Base-by-base conservation (phyloP, 495 filamentous ascomycete species). In the Xylaria longipes region DNA sequence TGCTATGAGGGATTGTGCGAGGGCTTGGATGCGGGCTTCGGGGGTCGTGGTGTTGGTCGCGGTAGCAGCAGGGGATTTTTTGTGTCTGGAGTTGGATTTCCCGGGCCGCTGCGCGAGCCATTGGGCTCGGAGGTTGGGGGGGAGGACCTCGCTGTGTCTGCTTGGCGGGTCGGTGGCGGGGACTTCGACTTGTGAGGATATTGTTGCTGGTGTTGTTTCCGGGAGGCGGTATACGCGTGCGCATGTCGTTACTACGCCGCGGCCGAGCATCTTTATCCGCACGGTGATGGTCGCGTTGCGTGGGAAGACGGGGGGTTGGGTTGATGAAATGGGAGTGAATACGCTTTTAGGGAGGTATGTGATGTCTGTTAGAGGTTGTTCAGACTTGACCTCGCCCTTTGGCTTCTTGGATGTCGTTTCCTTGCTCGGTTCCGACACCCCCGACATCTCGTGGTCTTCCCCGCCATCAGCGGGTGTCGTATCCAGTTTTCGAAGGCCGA, bases 1-100 rank as follows among this genome's bases (percentile, higher is more conserved):
- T 9, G 46, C 61, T 39, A 89, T 68, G 9, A 93, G 82, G 4
- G 86, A 85, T 45, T 82, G 79, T 5, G 89, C 89, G 14, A 92
- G 80, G 12, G 81, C 72, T 31, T 77, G 84, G 74, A 88, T 87
- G 4, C 84, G 84, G 1, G 80, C 79, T 68, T 87, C 82, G 64
- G 70, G 63, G 78, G 80, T 43, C 60, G 72, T 73, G 68, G 73
- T 25, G 60, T n/a, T n/a, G n/a, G n/a, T n/a, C n/a, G 29, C 11
- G 31, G 17, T n/a, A 61, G 20, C 17, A 63, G 73, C 71, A 57
- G 76, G 82, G 56, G 60, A 25, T 12, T 63, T 5, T 45, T 46
- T 74, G 69, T 27, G 43, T 64, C 54, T 69, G 48, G n/a, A 74
- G 17, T 43, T 45, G 37, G 25, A 11, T 20, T 73, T 74, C 35